Evolutionary conservation across 768 basidiomycete species (phyloP).

Genomic region (Coprinopsis cinerea): DNA sequence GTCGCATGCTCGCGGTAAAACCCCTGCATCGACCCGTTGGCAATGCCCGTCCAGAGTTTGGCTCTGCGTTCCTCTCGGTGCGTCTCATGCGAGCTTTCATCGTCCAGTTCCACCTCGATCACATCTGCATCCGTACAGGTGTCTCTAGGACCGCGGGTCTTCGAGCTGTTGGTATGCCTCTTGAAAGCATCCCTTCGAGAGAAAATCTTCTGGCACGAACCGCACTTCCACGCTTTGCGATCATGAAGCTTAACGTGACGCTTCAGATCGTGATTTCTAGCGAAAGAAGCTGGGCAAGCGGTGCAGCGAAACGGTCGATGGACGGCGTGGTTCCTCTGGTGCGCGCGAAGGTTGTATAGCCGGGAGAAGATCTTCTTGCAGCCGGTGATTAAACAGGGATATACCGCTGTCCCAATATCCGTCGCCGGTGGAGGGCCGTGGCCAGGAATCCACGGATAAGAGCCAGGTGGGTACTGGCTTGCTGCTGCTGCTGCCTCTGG

Average conservation of each 20-base stretch:
- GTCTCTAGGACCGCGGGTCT: conserved; percentile 44
- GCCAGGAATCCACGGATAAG: conserved; percentile 30
- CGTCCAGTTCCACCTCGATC: conserved; percentile 50
- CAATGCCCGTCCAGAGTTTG: conserved; percentile 60
- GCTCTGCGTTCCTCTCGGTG: conserved; percentile 55
- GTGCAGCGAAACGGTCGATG: conserved; percentile 63
- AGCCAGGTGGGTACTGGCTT: conserved; percentile 21
- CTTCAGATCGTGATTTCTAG: conserved; percentile 74
- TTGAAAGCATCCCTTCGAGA: conserved; percentile 77
- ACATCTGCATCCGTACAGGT: conserved; percentile 54
- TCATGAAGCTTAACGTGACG: conserved; percentile 72
- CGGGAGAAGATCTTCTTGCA: conserved; percentile 69
- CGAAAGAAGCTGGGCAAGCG: conserved; percentile 68
- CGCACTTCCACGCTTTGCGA: conserved; percentile 67
- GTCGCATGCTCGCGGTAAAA: conserved; percentile 23
- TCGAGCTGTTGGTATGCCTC: conserved; percentile 62
- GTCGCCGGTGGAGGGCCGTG: conserved; percentile 22
- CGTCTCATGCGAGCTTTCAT: conserved; percentile 36
- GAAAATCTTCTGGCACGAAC: conserved; percentile 68
- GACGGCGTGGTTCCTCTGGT: conserved; percentile 59
- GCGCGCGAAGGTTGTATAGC: conserved; percentile 62
- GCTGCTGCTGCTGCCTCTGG: conserved; percentile 28
- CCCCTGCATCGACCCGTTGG: conserved; percentile 25
- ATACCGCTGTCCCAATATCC: conserved; percentile 71
- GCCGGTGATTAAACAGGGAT: conserved; percentile 62